Evolutionary conservation across 805 yeast species (phyloP).

Genomic region (Hanseniaspora mollemarum): DNA sequence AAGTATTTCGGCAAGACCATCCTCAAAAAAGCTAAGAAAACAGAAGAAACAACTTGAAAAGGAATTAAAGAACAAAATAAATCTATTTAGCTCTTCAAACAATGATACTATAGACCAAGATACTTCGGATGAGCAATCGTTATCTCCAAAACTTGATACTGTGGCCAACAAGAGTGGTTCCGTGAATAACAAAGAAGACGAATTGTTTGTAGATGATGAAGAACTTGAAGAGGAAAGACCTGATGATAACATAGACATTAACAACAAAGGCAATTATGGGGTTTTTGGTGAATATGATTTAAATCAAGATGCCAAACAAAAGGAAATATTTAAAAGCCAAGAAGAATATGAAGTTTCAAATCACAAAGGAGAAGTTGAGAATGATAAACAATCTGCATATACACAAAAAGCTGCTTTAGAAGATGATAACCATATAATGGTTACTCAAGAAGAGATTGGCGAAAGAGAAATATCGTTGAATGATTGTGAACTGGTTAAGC

Average conservation of each 20-base stretch:
- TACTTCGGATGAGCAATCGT: not conserved
- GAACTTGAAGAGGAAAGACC: not conserved
- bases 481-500: not conserved
- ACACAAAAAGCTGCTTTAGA: too few relatives aligned
- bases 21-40: constrained; percentile 6
- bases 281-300: too few relatives aligned
- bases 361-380: too few relatives aligned
- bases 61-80: not conserved
- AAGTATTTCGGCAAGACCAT: not conserved
- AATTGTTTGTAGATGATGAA: not conserved
- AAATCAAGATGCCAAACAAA: too few relatives aligned
- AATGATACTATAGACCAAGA: not conserved
- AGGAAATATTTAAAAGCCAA: too few relatives aligned
- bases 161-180: too few relatives aligned
- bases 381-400: too few relatives aligned
- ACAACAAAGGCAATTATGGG: too few relatives aligned
- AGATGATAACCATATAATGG: not conserved
- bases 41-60: constrained; percentile 5
- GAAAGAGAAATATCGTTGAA: not conserved
- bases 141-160: too few relatives aligned
- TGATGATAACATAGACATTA: not conserved
- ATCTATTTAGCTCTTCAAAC: not conserved
- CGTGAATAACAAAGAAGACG: not conserved
- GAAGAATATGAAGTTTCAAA: too few relatives aligned
- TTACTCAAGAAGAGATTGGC: not conserved